Evolutionary conservation across 2,329 filamentous ascomycete genomes (phyloP).

Genomic region (Ascochyta rabiei): DNA sequence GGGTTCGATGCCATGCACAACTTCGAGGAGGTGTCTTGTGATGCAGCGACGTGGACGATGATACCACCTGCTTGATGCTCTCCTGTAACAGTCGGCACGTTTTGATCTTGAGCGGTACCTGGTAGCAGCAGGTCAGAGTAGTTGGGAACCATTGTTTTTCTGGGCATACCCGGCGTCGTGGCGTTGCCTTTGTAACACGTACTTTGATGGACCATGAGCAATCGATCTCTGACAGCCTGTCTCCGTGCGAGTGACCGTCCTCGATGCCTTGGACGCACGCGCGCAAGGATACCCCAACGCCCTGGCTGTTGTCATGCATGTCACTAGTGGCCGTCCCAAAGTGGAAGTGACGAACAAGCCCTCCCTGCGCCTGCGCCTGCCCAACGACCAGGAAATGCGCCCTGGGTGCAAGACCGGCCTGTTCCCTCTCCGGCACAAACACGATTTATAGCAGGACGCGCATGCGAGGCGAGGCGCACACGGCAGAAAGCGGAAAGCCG

Average conservation of each 20-base stretch:
- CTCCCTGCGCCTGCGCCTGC: no score
- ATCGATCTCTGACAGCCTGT: background rate
- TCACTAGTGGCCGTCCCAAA: constrained; percentile 3
- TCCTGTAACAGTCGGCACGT: background rate
- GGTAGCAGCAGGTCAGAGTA: constrained; percentile 8
- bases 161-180: constrained; percentile 12
- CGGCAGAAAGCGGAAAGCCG: background rate
- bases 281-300: constrained; percentile 1
- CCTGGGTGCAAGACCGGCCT: background rate
- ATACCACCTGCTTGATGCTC: constrained; percentile 51
- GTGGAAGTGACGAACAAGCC: constrained; percentile 12
- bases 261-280: background rate
- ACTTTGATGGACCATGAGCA: background rate
- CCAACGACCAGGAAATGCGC: background rate
- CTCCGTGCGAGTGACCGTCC: background rate
- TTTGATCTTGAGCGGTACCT: constrained; percentile 5
- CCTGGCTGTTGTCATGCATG: constrained; percentile 3
- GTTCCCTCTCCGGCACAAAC: background rate
- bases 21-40: constrained; percentile 80
- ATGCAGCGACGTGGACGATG: constrained; percentile 67
- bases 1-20: constrained; percentile 79
- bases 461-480: background rate
- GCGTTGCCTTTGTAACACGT: background rate
- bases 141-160: constrained; percentile 7
- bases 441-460: background rate